Evolutionary conservation across 169 alveolate species (phyloP).

Genomic region (Fabrea salina): DNA sequence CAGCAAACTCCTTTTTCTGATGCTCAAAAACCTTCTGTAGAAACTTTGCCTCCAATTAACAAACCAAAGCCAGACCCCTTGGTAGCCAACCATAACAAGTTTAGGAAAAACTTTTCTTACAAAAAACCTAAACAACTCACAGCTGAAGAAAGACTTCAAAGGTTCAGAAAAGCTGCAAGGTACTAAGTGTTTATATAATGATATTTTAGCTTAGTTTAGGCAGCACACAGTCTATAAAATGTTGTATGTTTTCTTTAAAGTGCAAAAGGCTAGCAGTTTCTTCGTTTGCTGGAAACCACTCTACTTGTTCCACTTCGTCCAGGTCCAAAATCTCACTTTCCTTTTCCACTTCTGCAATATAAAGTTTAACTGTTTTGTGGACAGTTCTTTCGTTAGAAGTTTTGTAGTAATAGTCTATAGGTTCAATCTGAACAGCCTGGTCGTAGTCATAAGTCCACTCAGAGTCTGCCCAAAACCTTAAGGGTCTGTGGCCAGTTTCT

Average conservation of each 20-base stretch:
- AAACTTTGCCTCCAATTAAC: not conserved
- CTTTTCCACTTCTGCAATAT: not conserved
- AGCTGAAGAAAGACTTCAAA: constrained; percentile 10
- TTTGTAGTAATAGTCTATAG: not conserved
- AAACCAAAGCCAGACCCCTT: not conserved
- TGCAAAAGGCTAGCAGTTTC: not conserved
- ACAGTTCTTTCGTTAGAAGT: not conserved
- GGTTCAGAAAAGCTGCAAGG: not conserved
- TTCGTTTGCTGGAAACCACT: constrained; percentile 8
- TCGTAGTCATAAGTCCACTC: not conserved
- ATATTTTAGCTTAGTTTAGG: constrained; percentile 1
- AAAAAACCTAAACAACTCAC: not conserved
- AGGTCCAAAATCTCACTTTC: not conserved
- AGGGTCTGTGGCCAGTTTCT: constrained; percentile 21
- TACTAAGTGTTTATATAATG: too few species aligned
- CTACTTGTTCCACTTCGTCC: not conserved
- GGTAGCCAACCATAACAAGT: not conserved
- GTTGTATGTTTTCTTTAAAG: not conserved
- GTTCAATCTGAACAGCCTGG: not conserved
- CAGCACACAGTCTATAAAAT: not conserved
- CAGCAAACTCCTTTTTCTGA: not conserved
- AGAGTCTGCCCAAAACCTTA: not conserved
- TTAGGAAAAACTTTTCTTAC: not conserved
- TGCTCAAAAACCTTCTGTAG: not conserved
- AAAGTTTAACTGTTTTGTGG: not conserved